A percentile compares a stretch with the other conserved stretches of the same genome.
These are phyloP conservation scores for Talaromyces sp. DNA, from an alignment of 2,329 filamentous ascomycete species.

Conservation along the genomic window DNA sequence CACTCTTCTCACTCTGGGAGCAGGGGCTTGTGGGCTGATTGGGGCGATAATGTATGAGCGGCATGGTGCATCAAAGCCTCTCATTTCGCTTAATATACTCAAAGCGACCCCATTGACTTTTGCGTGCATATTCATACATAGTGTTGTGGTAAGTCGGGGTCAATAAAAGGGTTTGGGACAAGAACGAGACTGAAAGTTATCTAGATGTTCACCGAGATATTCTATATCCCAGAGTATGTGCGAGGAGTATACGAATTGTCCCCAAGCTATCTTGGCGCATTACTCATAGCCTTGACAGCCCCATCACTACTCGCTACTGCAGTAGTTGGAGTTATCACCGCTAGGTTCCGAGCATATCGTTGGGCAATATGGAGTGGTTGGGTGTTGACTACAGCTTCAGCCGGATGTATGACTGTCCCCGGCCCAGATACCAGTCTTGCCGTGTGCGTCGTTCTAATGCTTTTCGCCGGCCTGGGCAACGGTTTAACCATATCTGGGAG, in stretches of 20 bases:
- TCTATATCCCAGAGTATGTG: conserved; percentile 5
- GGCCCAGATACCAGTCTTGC: background rate
- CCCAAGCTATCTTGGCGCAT: background rate
- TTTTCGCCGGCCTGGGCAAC: conserved; percentile 7
- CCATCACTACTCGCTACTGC: background rate
- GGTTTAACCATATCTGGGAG: conserved; percentile 6
- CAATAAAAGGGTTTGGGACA: background rate
- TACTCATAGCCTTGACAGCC: conserved; percentile 2
- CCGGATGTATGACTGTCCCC: conserved; percentile 1
- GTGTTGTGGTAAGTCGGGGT: conserved; percentile 5
- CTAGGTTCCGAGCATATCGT: conserved; percentile 2
- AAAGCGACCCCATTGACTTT: conserved; percentile 2
- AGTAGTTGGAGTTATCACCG: background rate
- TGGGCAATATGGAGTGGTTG: conserved; percentile 9
- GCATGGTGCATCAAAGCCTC: conserved; percentile 3
- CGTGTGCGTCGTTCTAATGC: background rate
- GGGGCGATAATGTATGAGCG: conserved; percentile 4
- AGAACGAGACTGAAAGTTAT: background rate
- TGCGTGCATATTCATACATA: conserved; percentile 7
- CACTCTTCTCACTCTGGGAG: background rate
- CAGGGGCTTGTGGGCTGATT: conserved; percentile 1
- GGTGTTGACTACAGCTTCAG: conserved; percentile 7
- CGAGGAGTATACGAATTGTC: conserved; percentile 3
- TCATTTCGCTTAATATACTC: background rate
- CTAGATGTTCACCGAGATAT: conserved; percentile 5